Evolutionary conservation across 1,284 basidiomycete genomes (phyloP).

Genomic region (Tylopilus microsporus): DNA sequence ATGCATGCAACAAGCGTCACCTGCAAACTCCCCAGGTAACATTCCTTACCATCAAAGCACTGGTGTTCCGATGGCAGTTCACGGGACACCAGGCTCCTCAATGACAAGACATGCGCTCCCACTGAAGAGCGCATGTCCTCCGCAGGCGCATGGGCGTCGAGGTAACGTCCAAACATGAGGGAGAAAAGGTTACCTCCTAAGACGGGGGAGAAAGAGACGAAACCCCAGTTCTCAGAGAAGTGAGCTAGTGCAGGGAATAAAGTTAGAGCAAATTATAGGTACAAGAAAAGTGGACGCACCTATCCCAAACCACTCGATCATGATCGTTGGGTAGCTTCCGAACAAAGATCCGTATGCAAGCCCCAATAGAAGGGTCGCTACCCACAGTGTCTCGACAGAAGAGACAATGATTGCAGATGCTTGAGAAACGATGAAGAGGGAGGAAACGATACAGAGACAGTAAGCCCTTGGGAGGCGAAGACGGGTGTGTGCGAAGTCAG

Average conservation of each 20-base stretch:
- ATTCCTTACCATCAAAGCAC: conserved; percentile 44
- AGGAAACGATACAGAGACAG: conserved; percentile 64
- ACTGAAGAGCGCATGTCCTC: conserved; percentile 4
- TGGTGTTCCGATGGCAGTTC: conserved; percentile 35
- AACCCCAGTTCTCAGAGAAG: conserved; percentile 85
- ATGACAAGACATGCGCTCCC: conserved; percentile 1
- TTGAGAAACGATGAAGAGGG: conserved; percentile 69
- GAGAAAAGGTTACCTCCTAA: conserved; percentile 83
- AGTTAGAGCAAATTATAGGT: background rate
- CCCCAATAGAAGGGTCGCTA: conserved; percentile 68
- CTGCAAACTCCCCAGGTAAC: conserved; percentile 43
- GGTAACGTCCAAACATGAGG: conserved; percentile 72
- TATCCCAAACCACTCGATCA: conserved; percentile 85
- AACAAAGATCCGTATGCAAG: conserved; percentile 77
- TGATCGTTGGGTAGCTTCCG: conserved; percentile 70
- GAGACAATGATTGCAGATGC: conserved; percentile 54
- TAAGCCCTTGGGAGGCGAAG: conserved; percentile 63
- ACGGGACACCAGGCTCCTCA: conserved; percentile 9
- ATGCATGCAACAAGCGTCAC: conserved; percentile 43
- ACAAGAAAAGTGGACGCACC: conserved; percentile 36
- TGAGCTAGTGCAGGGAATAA: conserved; percentile 41
- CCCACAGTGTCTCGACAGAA: conserved; percentile 64
- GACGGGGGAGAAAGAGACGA: conserved; percentile 70
- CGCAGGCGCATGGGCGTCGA: conserved; percentile 62
- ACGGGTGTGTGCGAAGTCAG: conserved; percentile 65